Evolutionary conservation across 257 asterid genomes (phyloP).

Genomic region (Nicotiana otophora): DNA sequence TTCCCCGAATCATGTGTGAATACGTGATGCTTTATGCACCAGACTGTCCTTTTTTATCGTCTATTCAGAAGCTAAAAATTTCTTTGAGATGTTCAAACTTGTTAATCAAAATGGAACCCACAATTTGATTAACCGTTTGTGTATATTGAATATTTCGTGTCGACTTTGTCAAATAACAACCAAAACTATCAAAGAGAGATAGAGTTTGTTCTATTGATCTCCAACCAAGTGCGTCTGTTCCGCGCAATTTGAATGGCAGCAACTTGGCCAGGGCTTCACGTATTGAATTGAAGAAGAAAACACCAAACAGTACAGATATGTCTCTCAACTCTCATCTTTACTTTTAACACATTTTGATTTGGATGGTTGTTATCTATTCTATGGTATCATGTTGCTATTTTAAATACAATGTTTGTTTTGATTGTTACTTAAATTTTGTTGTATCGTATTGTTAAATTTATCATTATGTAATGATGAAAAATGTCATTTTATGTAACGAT

Average conservation of each 20-base stretch:
- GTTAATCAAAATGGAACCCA: constrained; percentile 5
- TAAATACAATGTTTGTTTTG: too few relatives aligned
- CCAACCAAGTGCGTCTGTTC: neutral
- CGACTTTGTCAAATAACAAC: neutral
- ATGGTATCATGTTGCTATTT: too few relatives aligned
- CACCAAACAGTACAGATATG: neutral
- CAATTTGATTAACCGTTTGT: neutral
- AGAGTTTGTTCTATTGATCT: neutral
- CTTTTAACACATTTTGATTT: neutral
- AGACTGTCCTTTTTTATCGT: neutral
- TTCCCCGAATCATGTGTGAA: too few relatives aligned
- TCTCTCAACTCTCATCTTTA: neutral
- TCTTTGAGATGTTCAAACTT: neutral
- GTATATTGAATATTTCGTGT: neutral
- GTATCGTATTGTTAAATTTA: too few relatives aligned
- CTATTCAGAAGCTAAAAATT: neutral
- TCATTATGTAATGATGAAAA: too few relatives aligned
- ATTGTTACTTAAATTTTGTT: too few relatives aligned
- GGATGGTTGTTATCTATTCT: too few relatives aligned
- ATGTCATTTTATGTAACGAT: neutral
- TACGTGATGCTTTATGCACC: too few relatives aligned
- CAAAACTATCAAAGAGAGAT: neutral
- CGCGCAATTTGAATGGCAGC: neutral
- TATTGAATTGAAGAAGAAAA: neutral
- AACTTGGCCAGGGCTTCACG: neutral